phyloP scores from a whole-genome alignment of 1,284 basidiomycete genomes.

The Heterobasidion parviporum region DNA sequence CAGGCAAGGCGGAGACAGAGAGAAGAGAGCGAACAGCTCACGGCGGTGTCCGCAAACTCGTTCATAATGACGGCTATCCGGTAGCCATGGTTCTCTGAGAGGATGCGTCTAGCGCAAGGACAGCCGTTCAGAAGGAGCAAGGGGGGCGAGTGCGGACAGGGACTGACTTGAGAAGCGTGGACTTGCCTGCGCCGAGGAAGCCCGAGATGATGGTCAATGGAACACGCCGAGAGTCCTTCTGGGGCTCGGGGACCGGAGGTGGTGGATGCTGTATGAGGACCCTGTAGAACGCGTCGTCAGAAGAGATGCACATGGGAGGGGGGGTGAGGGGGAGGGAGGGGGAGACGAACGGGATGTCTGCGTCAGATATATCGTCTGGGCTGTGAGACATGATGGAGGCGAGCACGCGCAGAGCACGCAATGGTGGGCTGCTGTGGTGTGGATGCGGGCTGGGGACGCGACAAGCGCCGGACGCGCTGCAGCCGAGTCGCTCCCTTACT shows the following conservation, averaged over 20 bases:
- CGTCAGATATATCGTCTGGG: no score
- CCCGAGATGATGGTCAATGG: constrained; percentile 89
- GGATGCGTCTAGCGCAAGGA: constrained; percentile 55
- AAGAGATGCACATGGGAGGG: no score
- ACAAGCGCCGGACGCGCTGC: no score
- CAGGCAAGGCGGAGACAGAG: not conserved
- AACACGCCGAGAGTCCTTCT: constrained; percentile 25
- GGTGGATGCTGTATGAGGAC: not conserved
- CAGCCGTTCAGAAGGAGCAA: not conserved
- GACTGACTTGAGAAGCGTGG: constrained; percentile 68
- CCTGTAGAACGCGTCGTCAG: no score
- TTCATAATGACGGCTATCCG: constrained; percentile 97
- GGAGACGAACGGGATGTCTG: no score
- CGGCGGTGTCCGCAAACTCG: constrained; percentile 82
- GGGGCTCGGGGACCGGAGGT: not conserved
- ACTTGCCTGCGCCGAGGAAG: constrained; percentile 88
- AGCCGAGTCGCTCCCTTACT: no score
- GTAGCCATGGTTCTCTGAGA: constrained; percentile 88
- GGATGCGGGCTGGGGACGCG: no score
- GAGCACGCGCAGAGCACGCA: no score
- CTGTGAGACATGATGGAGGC: no score
- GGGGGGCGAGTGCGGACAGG: not conserved
- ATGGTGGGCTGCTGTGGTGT: no score
- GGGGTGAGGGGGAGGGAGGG: no score
- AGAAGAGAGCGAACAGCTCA: constrained; percentile 26